Evolutionary conservation across 2,329 filamentous ascomycete genomes (phyloP).

Genomic region (Aspergillus aculeatinus): DNA sequence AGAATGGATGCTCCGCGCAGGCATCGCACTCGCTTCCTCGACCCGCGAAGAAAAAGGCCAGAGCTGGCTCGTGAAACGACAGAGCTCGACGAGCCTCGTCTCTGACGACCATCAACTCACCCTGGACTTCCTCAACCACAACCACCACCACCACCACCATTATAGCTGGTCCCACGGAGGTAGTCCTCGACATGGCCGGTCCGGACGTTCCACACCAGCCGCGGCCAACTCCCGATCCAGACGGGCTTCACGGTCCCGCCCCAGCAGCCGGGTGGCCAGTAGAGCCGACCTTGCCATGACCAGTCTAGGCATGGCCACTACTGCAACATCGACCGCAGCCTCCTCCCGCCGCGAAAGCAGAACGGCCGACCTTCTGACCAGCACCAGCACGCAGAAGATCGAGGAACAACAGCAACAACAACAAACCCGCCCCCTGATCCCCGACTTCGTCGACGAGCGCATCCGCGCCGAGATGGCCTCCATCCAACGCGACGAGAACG

Average conservation of each 20-base stretch:
- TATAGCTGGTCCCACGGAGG: slow-evolving; percentile 26
- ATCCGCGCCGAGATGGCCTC: slow-evolving; percentile 42
- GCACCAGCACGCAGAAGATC: background rate
- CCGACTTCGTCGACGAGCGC: slow-evolving; percentile 53
- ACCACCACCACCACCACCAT: slow-evolving; percentile 18
- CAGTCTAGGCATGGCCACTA: slow-evolving; percentile 15
- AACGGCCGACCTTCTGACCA: background rate
- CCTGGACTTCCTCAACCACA: slow-evolving; percentile 17
- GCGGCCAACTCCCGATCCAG: slow-evolving; percentile 25
- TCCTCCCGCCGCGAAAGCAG: background rate
- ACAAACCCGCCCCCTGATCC: slow-evolving; percentile 25
- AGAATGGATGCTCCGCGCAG: slow-evolving; percentile 61
- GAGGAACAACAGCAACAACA: background rate
- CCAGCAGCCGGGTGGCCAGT: slow-evolving; percentile 33
- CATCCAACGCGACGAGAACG: slow-evolving; percentile 22
- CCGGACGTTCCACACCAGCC: slow-evolving; percentile 38
- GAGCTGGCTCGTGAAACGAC: slow-evolving; percentile 58
- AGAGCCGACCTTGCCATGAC: slow-evolving; percentile 20
- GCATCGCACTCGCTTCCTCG: slow-evolving; percentile 56
- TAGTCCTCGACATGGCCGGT: slow-evolving; percentile 31
- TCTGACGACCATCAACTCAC: slow-evolving; percentile 38
- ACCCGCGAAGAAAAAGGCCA: slow-evolving; percentile 63
- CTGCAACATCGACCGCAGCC: background rate
- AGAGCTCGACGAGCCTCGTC: slow-evolving; percentile 56
- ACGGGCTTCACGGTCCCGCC: slow-evolving; percentile 34